phyloP scores from a whole-genome alignment of 2,329 filamentous ascomycete genomes.

The Fusarium redolens region DNA sequence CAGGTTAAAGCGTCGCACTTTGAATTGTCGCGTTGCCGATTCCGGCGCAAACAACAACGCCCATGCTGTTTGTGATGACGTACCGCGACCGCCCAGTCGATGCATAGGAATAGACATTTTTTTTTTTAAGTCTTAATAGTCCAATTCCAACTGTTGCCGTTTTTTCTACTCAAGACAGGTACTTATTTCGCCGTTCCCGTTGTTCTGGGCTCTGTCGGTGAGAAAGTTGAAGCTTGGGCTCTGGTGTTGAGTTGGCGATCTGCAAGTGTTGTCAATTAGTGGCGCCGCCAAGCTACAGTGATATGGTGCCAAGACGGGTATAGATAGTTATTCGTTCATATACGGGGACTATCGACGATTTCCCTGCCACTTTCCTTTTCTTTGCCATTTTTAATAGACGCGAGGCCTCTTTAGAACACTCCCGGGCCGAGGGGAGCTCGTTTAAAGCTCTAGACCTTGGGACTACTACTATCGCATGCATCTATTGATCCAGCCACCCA shows the following conservation, averaged over 20 bases:
- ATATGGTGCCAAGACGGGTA: conserved; percentile 17
- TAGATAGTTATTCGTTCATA: neutral
- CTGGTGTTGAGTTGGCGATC: conserved; percentile 28
- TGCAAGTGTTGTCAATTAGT: conserved; percentile 32
- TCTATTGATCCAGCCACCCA: neutral
- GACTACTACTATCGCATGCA: neutral
- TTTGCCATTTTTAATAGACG: neutral
- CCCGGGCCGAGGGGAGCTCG: neutral
- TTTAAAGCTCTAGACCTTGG: neutral
- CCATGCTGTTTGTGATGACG: conserved; percentile 32
- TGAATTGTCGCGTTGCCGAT: conserved; percentile 4
- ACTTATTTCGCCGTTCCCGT: neutral
- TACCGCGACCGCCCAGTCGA: conserved; percentile 59
- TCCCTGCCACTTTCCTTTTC: neutral
- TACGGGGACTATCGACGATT: neutral
- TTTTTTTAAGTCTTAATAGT: neutral
- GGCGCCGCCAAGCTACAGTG: conserved; percentile 28
- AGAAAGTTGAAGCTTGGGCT: conserved; percentile 25
- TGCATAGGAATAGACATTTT: conserved; percentile 58
- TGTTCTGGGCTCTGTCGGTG: conserved; percentile 17
- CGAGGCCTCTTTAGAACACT: conserved; percentile 10
- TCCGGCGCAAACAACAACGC: conserved; percentile 29
- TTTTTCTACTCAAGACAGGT: neutral
- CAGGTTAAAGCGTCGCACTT: conserved; percentile 1
- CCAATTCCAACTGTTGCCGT: neutral